Evolutionary conservation across 768 basidiomycete genomes (phyloP).

Genomic region (Amanita rimosa): DNA sequence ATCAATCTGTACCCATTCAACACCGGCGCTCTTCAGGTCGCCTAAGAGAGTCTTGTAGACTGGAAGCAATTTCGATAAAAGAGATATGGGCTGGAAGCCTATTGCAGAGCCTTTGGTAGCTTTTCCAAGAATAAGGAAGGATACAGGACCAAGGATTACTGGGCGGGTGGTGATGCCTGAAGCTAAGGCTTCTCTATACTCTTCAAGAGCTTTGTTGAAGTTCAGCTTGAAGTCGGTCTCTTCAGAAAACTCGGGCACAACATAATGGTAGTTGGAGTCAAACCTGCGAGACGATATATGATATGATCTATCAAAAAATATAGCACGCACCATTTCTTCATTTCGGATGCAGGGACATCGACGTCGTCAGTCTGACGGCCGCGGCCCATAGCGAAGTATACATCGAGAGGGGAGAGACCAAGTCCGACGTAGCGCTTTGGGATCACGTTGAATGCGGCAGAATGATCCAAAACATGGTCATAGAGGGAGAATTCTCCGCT

Average conservation of each 20-base stretch:
- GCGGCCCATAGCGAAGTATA: constrained; percentile 99
- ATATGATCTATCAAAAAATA: neutral
- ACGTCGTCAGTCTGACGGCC: constrained; percentile 91
- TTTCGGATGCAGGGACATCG: constrained; percentile 95
- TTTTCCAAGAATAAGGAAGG: constrained; percentile 93
- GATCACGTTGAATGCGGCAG: constrained; percentile 91
- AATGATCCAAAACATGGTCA: constrained; percentile 97
- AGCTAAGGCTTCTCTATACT: constrained; percentile 90
- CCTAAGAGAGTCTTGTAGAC: constrained; percentile 85
- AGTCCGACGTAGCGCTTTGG: constrained; percentile 88
- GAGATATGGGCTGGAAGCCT: constrained; percentile 83
- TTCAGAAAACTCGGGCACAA: constrained; percentile 93
- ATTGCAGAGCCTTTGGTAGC: constrained; percentile 71
- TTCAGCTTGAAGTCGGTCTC: constrained; percentile 88
- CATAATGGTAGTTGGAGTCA: constrained; percentile 98
- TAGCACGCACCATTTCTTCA: constrained; percentile 92
- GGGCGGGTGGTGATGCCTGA: constrained; percentile 87
- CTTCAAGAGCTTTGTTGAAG: constrained; percentile 90
- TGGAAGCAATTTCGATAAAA: constrained; percentile 82
- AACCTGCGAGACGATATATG: constrained; percentile 44
- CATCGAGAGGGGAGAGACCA: constrained; percentile 80
- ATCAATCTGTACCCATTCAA: constrained; percentile 91
- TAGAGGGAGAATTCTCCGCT: constrained; percentile 99
- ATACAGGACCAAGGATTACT: constrained; percentile 90
- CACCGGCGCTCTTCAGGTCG: constrained; percentile 89